Evolutionary conservation across 805 yeast genomes (phyloP), one percentile per base, ranked within the genome.

Genomic region (Wickerhamiella sorbophila): DNA sequence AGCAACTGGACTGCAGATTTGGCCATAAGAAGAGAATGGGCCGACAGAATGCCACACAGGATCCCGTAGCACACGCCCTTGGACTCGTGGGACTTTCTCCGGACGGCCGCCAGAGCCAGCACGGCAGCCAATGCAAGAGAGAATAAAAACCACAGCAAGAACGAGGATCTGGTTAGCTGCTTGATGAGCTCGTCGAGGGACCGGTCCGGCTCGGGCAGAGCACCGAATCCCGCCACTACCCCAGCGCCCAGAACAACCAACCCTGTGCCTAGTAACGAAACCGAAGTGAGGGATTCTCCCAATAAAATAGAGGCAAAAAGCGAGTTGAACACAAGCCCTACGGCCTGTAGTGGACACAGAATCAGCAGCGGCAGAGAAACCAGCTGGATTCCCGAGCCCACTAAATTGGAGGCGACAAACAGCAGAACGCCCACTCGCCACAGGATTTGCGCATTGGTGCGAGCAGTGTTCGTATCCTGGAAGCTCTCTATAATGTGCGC

Each of bases 321-420:
- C 0, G 91, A 74, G 59, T 86, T 86, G 66, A 86, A 85, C 2
- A 85, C 86, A n/a, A 86, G 66, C 0, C 95, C 94, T 19, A 79
- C 74, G 20, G 93, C 84, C 56, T 85, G 95, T 42, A 85, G 61
- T 0, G 95, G 94, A 19, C 86, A 77, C 44, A 85, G 59, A 2
- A 86, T 70, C 35, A 84, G 78, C 45, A 86, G 63, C 1, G 95
- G 95, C 33, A 85, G 64, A 2, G 94, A 79, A 1, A 91, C 74
- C 31, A 86, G 75, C 60, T 86, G 95, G 21, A 85, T 79, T 16
- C 80, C 66, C 2, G 91, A 79, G 1, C 95, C 95, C 33, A 84
- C 62, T 1, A 86, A 62, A 51, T 85, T 86, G 32, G 94, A 75
- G 4, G 72, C 53, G 20, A 86, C 68, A 56, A 86, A 85, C 35